A percentile compares a stretch with the other conserved stretches of the same genome.
Conservation (phyloP, 768 basidiomycete genomes). For the Coprinellus micaceus region DNA sequence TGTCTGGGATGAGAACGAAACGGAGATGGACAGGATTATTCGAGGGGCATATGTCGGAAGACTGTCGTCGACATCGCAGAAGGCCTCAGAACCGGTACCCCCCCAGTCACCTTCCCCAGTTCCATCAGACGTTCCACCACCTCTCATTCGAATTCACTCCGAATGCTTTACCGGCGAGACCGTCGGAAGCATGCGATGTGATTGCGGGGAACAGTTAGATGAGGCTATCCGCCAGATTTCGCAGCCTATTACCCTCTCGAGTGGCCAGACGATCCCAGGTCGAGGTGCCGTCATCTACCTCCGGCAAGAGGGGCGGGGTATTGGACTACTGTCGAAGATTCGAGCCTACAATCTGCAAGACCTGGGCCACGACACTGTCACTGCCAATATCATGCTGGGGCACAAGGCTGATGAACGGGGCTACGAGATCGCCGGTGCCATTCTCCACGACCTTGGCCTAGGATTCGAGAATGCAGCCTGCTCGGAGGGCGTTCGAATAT, state of each 20-base stretch:
- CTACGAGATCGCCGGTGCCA: constrained; percentile 89
- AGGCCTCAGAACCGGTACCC: constrained; percentile 35
- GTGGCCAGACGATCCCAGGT: constrained; percentile 56
- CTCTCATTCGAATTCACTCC: constrained; percentile 93
- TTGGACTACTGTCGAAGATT: constrained; percentile 93
- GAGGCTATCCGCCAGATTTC: constrained; percentile 92
- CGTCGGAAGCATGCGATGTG: constrained; percentile 96
- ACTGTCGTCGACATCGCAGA: constrained; percentile 54
- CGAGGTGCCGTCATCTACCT: constrained; percentile 93
- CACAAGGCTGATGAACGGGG: constrained; percentile 91
- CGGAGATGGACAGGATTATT: constrained; percentile 88
- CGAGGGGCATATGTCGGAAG: constrained; percentile 92
- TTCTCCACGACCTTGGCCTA: constrained; percentile 82
- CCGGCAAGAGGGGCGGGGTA: constrained; percentile 96
- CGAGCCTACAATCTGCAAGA: constrained; percentile 98
- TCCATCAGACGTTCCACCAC: constrained; percentile 47
- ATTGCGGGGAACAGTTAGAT: constrained; percentile 97
- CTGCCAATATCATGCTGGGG: constrained; percentile 93
- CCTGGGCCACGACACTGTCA: constrained; percentile 97
- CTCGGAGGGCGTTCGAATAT: constrained; percentile 61
- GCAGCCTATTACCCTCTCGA: constrained; percentile 53
- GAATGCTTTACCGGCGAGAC: constrained; percentile 99
- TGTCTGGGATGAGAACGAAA: constrained; percentile 80
- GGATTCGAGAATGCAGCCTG: constrained; percentile 41
- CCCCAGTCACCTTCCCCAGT: constrained; percentile 16